These are phyloP conservation scores for Balamuthia mandrillaris DNA, from an alignment of 208 protist species.

Conservation along the genomic window DNA sequence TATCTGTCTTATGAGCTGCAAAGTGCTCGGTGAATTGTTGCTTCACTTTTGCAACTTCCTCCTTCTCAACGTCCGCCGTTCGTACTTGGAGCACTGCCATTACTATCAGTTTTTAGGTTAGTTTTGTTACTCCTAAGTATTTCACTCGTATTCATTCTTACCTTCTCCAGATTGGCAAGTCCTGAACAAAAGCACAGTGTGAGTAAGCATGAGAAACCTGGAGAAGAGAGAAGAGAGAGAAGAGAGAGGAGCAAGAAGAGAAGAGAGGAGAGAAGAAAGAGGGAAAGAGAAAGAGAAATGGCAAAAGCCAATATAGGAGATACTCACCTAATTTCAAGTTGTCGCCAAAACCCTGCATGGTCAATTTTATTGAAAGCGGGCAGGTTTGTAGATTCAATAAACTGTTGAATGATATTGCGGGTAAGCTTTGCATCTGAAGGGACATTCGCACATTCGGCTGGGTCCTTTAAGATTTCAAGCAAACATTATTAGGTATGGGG, in stretches of 20 bases:
- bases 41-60: background rate
- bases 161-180: background rate
- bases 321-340: background rate
- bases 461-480: background rate
- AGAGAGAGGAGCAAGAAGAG: background rate
- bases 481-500: background rate
- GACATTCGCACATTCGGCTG: background rate
- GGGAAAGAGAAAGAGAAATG: background rate
- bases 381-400: background rate
- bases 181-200: background rate
- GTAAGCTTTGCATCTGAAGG: background rate
- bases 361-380: background rate
- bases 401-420: background rate
- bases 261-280: background rate
- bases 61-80: background rate
- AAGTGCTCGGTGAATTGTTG: background rate
- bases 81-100: background rate
- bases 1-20: background rate
- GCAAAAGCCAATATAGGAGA: background rate
- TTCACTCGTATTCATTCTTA: background rate
- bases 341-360: conserved; percentile 24
- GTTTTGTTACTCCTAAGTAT: background rate
- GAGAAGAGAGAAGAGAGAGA: background rate
- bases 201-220: background rate
- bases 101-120: background rate